Evolutionary conservation across 1,284 basidiomycete species (phyloP), one percentile per base, ranked within the genome.

Genomic region (Termitomyces sp.): DNA sequence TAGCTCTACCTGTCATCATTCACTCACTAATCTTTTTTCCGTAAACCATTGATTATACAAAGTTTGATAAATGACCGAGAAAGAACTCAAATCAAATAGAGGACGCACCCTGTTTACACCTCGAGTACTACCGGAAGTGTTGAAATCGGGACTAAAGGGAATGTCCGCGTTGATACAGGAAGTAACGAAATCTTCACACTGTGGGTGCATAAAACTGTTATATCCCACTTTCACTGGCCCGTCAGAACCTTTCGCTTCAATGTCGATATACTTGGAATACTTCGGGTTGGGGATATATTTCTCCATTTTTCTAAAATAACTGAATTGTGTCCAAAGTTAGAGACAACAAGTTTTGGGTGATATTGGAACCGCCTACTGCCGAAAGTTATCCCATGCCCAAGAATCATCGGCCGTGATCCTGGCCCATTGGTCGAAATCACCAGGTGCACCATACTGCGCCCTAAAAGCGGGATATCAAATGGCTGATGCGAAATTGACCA

Each of bases 381-480:
- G 66, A 52, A 88, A 72, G 44, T 80, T 74, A 40, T 75, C 67
- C 76, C 81, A 87, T 14, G 79, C 69, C 85, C 86, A 89, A 11
- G 75, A 72, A 8, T 78, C 77, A 52, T 84, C 79, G n/a, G 74
- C 76, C n/a, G 72, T 71, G 28, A 79, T 72, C 14, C 67, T 58
- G 0, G 78, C 82, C 78, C 84, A 87, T 63, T 87, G 77, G 58
- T 87, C 82, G 56, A 80, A 88, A 60, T 88, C 86, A 0, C 78
- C 78, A 1, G 86, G 83, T 4, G 81, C 75, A 16, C 84, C 83
- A 39, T 79, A 79, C 16, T 88, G 86, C 49, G 80, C 84, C 68
- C 85, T 88, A 19, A 5, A 35, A 37, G 21, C 5, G 11, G 5
- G 35, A 26, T 19, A 24, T 50, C 8, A 24, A 26, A 41, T 18